Evolutionary conservation across 148 eudicot species (phyloP), one percentile per base, ranked within the genome.

Genomic region (Camellia granthamiana): DNA sequence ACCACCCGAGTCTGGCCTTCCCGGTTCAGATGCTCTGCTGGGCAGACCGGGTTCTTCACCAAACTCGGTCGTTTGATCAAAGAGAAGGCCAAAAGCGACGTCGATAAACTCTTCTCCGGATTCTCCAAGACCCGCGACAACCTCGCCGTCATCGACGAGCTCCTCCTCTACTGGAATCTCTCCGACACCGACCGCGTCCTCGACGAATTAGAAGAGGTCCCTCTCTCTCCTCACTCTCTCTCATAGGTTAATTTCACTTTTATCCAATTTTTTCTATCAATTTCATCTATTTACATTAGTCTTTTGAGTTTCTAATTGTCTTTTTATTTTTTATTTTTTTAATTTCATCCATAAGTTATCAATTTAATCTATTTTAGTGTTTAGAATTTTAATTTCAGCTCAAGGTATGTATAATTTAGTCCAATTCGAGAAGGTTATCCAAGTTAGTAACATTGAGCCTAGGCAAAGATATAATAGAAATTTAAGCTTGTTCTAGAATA

Each of bases 191-290:
- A 96, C 69, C 92, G 94, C 10, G 94, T 96, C 12, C 93, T 96
- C 61, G 99, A 96, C 66, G 98, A 93, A 76, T 85, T 96, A n/a
- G 99, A 93, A 89, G 99, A 96, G 95, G 99, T 94, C 13, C 30
- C 4, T 2, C 47, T 9, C 14, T 60, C 38, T 65, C n/a, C 15
- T 13, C 43, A 1, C 38, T 30, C 38, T 30, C 38, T 1, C 38
- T 30, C 38, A 30, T 30, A 30, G 38, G 38, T 30, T 30, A 30
- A 30, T 30, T 30, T 30, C 38, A 30, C 38, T 30, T 30, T 30
- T 30, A 1, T 30, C 38, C 38, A 30, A 30, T 1, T 30, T 30
- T 30, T 30, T 30, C 38, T 30, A 30, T 30, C 38, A 1, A 30
- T 30, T 23, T 23, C 38, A 30, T 30, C 38, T 30, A 30, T 30